These are phyloP conservation scores for Exobasidium cylindrosporum DNA, from an alignment of 1,284 basidiomycete genomes.

Conservation along the genomic window DNA sequence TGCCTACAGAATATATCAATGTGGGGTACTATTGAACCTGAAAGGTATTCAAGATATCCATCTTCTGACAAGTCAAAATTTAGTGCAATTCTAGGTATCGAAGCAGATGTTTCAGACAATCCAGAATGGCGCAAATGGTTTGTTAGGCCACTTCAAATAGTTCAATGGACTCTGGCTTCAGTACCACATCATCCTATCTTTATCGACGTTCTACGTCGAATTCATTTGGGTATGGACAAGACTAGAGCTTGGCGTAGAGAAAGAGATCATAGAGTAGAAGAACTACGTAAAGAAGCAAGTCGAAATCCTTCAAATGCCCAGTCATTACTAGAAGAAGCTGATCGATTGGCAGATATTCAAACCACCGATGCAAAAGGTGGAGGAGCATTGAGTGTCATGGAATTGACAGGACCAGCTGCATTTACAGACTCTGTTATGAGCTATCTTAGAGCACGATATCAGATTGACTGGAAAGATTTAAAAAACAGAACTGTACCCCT, in stretches of 20 bases:
- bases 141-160: not conserved
- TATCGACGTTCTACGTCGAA: not conserved
- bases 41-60: not conserved
- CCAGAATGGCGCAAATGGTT: not conserved
- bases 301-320: not conserved
- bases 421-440: not conserved
- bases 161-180: not conserved
- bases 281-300: not conserved
- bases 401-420: not conserved
- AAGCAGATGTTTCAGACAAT: not conserved
- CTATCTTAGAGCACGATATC: not conserved
- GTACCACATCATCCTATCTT: not conserved
- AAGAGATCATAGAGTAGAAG: not conserved
- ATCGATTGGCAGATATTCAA: not conserved
- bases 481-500: too few species aligned
- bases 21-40: not conserved
- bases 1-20: not conserved
- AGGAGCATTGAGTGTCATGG: not conserved
- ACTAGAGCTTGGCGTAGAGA: not conserved
- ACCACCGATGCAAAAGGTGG: not conserved
- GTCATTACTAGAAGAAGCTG: conserved; percentile 1
- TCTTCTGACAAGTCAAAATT: not conserved
- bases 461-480: not conserved
- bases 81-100: not conserved
- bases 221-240: not conserved